A percentile compares a stretch with the other conserved stretches of the same genome.
phyloP scores from a whole-genome alignment of 2,329 filamentous ascomycete genomes.

The Podosphaera fusca region DNA sequence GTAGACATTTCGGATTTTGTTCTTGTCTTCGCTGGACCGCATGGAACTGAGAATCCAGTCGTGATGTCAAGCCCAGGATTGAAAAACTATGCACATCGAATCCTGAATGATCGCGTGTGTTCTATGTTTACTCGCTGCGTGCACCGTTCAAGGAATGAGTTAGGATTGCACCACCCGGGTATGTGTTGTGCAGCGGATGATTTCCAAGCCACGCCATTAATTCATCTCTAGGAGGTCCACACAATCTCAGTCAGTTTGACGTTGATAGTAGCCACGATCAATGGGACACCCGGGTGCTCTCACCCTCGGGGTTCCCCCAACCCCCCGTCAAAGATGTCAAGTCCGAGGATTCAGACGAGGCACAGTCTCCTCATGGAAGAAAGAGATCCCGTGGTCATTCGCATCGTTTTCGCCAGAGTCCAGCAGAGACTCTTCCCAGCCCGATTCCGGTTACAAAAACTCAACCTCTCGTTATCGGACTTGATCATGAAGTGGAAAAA shows the following conservation, averaged over 20 bases:
- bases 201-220: neutral
- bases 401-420: constrained; percentile 2
- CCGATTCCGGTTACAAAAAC: constrained; percentile 8
- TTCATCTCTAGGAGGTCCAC: neutral
- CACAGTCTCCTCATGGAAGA: constrained; percentile 6
- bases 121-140: neutral
- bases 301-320: neutral
- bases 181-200: neutral
- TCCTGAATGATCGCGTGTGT: neutral
- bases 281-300: neutral
- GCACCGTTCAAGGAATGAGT: neutral
- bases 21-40: neutral
- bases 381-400: constrained; percentile 8
- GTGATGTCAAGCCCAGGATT: neutral
- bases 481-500: constrained; percentile 28
- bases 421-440: constrained; percentile 6
- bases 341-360: constrained; percentile 10
- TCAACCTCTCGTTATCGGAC: constrained; percentile 25
- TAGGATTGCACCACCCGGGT: neutral
- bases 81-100: neutral
- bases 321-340: constrained; percentile 1
- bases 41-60: neutral
- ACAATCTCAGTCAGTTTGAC: constrained; percentile 5
- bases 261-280: constrained; percentile 1
- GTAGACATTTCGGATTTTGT: neutral